Conservation (phyloP, 2,329 filamentous ascomycete species). For the Phaeomoniella chlamydospora region DNA sequence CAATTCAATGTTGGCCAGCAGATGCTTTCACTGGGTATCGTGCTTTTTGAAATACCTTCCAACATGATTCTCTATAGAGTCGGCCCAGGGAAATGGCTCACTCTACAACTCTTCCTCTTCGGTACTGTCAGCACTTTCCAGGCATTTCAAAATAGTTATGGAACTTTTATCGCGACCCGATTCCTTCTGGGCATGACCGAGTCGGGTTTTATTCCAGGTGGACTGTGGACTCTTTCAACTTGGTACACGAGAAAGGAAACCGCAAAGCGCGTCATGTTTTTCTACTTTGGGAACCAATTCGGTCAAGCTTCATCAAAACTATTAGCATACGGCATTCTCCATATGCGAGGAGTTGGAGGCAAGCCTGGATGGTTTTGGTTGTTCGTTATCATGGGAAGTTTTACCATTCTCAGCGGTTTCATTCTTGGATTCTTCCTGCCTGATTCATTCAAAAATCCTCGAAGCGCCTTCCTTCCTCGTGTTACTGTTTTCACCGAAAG, state of each 20-base stretch:
- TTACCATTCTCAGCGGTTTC: slow-evolving; percentile 22
- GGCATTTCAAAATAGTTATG: slow-evolving; percentile 33
- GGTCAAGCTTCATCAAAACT: slow-evolving; percentile 27
- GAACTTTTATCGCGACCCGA: slow-evolving; percentile 32
- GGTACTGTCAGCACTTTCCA: slow-evolving; percentile 39
- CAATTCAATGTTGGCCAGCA: slow-evolving; percentile 42
- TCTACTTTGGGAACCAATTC: slow-evolving; percentile 42
- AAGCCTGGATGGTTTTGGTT: slow-evolving; percentile 44
- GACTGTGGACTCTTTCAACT: slow-evolving; percentile 35
- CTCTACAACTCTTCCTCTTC: slow-evolving; percentile 36
- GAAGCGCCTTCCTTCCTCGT: slow-evolving; percentile 28
- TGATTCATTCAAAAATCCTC: slow-evolving; percentile 29
- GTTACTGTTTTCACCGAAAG: slow-evolving; percentile 27
- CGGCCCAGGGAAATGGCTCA: slow-evolving; percentile 38
- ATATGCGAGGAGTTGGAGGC: slow-evolving; percentile 32
- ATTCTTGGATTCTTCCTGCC: slow-evolving; percentile 33
- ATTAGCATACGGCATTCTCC: slow-evolving; percentile 26
- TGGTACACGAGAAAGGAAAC: slow-evolving; percentile 42
- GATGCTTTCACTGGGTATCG: slow-evolving; percentile 35
- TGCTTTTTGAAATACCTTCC: slow-evolving; percentile 35
- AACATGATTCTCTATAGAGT: slow-evolving; percentile 38
- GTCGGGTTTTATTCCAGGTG: slow-evolving; percentile 41
- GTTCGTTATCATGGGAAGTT: slow-evolving; percentile 37
- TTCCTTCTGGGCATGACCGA: slow-evolving; percentile 39
- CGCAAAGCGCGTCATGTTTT: slow-evolving; percentile 37